Conservation (phyloP, 257 asterid species). For the Osmanthus fragrans region DNA sequence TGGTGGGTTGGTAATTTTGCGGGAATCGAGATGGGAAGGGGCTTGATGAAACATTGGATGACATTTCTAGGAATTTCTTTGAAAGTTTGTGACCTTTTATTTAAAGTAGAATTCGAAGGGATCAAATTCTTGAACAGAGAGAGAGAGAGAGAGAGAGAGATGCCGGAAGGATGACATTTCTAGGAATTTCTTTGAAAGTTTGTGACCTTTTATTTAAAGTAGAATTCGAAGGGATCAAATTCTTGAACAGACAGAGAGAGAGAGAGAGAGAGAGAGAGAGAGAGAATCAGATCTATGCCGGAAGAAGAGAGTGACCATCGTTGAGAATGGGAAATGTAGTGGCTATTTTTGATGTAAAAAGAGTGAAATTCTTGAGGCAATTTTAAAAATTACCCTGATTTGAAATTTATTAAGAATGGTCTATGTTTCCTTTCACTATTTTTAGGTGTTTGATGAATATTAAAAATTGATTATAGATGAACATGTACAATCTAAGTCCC, state of each 20-base stretch:
- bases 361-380: background rate
- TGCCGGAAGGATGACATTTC: constrained; percentile 58
- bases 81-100: background rate
- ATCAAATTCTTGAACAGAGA: background rate
- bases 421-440: too few species aligned
- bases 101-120: background rate
- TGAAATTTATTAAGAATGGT: too few species aligned
- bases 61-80: constrained; percentile 28
- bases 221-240: background rate
- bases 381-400: background rate
- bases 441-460: too few species aligned
- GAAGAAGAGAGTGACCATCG: background rate
- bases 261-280: background rate
- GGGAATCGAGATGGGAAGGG: constrained; percentile 59
- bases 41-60: constrained; percentile 40
- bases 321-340: background rate
- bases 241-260: background rate
- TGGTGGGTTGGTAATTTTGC: constrained; percentile 55
- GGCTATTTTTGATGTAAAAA: background rate
- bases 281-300: background rate
- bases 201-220: background rate
- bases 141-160: constrained; percentile 18
- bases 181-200: background rate
- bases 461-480: too few species aligned
- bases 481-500: too few species aligned